A percentile compares a stretch with the other conserved stretches of the same genome.
Conservation (phyloP, 2,329 filamentous ascomycete genomes). For the Colletotrichum karsti region DNA sequence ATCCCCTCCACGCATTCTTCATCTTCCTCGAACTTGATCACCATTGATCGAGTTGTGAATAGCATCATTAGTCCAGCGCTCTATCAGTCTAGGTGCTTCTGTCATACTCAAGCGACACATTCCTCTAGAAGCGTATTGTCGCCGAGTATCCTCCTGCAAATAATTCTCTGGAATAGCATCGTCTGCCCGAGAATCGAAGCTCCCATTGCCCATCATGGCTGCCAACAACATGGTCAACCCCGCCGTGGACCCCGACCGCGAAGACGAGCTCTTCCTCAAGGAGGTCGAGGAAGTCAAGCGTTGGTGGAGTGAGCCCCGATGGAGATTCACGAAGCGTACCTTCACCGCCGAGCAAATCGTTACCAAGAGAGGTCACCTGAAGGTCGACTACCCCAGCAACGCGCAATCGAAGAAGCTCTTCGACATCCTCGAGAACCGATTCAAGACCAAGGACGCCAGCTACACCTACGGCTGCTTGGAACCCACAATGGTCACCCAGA, state of each 20-base stretch:
- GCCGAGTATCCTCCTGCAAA: neutral
- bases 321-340: constrained; percentile 90
- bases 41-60: constrained; percentile 19
- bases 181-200: neutral
- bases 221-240: constrained; percentile 69
- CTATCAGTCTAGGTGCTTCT: neutral
- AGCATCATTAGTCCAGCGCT: constrained; percentile 21
- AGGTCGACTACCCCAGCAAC: constrained; percentile 92
- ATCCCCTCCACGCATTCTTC: constrained; percentile 9
- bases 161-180: neutral
- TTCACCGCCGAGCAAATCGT: constrained; percentile 98
- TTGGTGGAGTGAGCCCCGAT: constrained; percentile 94
- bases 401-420: constrained; percentile 92
- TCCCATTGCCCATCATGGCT: constrained; percentile 55
- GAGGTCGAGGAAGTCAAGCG: constrained; percentile 90
- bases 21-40: constrained; percentile 14
- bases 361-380: constrained; percentile 90
- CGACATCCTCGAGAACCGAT: constrained; percentile 86
- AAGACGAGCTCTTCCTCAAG: constrained; percentile 76
- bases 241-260: constrained; percentile 62
- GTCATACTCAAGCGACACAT: neutral
- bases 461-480: constrained; percentile 98
- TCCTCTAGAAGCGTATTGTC: neutral
- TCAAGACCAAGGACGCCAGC: constrained; percentile 86
- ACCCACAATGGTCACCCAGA: constrained; percentile 98